Percentiles rank a stretch among this genome's conserved stretches.
Conservation (phyloP, 441 rosid species). For the Geranium incanum region DNA sequence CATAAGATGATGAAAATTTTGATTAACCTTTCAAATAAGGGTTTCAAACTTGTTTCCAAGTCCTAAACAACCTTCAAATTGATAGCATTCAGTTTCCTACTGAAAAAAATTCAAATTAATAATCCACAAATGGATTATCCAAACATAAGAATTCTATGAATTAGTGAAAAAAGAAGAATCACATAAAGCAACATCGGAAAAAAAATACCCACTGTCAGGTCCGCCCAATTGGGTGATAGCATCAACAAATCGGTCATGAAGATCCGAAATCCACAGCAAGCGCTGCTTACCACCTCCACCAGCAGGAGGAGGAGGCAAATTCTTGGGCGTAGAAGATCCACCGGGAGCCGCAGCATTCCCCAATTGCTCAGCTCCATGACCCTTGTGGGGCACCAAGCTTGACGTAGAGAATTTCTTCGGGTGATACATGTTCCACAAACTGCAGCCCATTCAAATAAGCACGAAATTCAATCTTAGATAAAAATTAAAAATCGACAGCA, state of each 20-base stretch:
- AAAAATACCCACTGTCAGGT: constrained; percentile 25
- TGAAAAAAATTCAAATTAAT: no score
- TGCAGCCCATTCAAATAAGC: background rate
- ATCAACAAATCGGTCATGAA: constrained; percentile 26
- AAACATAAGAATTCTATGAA: no score
- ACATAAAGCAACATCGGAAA: background rate
- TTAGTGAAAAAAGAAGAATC: no score
- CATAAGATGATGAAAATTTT: no score
- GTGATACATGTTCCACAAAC: constrained; percentile 20
- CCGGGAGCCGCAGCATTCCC: constrained; percentile 3
- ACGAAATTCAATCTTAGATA: no score
- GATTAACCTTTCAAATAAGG: background rate
- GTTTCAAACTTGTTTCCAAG: no score
- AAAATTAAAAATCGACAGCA: background rate
- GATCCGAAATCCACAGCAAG: constrained; percentile 23
- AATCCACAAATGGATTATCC: no score
- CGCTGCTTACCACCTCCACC: constrained; percentile 20
- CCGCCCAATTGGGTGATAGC: constrained; percentile 27
- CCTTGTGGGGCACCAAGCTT: constrained; percentile 16
- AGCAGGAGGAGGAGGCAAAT: constrained; percentile 2
- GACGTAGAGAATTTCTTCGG: constrained; percentile 11
- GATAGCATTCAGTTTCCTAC: no score
- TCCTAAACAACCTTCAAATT: no score
- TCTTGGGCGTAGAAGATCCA: constrained; percentile 1
- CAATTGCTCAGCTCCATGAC: constrained; percentile 15